Conservation (phyloP, 192 early-diverging fungal species). For the Coemansia sp. region DNA sequence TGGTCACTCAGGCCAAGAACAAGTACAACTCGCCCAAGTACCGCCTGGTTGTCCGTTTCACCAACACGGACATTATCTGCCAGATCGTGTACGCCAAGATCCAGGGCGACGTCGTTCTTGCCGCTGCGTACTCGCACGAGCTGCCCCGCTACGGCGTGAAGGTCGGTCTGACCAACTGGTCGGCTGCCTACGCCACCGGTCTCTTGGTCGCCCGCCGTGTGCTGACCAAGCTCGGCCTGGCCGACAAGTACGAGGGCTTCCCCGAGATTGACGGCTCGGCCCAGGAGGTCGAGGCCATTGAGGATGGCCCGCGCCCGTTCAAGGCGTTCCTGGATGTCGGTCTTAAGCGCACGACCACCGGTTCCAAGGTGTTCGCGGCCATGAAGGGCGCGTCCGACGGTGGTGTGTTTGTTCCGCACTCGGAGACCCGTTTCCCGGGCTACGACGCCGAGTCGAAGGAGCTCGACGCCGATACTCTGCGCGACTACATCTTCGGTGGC, state of each 20-base stretch:
- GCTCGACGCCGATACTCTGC: constrained; percentile 88
- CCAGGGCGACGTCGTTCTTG: constrained; percentile 92
- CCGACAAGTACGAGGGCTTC: constrained; percentile 95
- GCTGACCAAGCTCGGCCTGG: constrained; percentile 90
- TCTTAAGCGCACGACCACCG: constrained; percentile 95
- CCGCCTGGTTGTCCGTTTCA: constrained; percentile 98
- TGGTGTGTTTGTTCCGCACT: constrained; percentile 96
- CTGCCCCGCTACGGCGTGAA: constrained; percentile 93
- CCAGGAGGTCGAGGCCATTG: constrained; percentile 81
- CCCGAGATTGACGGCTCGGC: constrained; percentile 85
- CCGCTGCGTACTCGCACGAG: constrained; percentile 96
- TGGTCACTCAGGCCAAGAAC: constrained; percentile 99
- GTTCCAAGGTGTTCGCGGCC: constrained; percentile 94
- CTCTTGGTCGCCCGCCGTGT: constrained; percentile 94
- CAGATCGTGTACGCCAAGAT: constrained; percentile 99
- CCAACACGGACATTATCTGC: constrained; percentile 95
- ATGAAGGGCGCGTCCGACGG: constrained; percentile 99
- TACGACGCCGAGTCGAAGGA: constrained; percentile 83
- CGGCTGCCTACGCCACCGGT: constrained; percentile 98
- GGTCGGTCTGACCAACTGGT: constrained; percentile 99
- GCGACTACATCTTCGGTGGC: constrained; percentile 96
- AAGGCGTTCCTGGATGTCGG: constrained; percentile 97
- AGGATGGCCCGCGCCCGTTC: constrained; percentile 95
- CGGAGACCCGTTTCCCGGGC: constrained; percentile 95
- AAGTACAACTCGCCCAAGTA: constrained; percentile 99